A percentile compares a stretch with the other conserved stretches of the same genome.
Conservation (phyloP, 306 rosid genomes). For the Fragaria iinumae region DNA sequence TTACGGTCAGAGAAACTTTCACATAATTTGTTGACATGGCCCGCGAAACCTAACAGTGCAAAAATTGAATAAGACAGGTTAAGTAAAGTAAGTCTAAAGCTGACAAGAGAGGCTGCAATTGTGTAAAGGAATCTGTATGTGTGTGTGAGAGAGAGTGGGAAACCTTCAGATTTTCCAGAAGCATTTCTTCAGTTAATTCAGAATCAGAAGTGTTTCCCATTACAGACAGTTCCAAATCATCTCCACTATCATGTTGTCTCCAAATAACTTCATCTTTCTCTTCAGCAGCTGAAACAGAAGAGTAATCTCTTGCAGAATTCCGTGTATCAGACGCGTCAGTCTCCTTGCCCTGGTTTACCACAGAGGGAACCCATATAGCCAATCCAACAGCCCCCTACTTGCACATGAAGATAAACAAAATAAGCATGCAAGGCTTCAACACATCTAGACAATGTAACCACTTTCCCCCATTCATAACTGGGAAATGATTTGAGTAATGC, state of each 20-base stretch:
- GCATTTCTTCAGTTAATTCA: slow-evolving; percentile 60
- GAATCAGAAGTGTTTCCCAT: slow-evolving; percentile 43
- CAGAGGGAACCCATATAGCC: slow-evolving; percentile 99
- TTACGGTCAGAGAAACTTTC: slow-evolving; percentile 51
- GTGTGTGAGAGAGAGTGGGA: slow-evolving; percentile 8
- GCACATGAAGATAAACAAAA: slow-evolving; percentile 20
- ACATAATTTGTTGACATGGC: slow-evolving; percentile 75
- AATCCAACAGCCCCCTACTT: slow-evolving; percentile 96
- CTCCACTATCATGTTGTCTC: slow-evolving; percentile 42
- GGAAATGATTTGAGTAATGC: slow-evolving; percentile 3
- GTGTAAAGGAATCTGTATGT: neutral
- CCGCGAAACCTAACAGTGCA: slow-evolving; percentile 59
- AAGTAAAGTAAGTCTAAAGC: slow-evolving; percentile 1
- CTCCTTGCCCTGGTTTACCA: slow-evolving; percentile 72
- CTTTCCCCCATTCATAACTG: neutral
- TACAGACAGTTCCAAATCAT: slow-evolving; percentile 60
- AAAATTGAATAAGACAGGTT: slow-evolving; percentile 16
- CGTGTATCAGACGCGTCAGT: slow-evolving; percentile 55
- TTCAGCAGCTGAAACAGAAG: slow-evolving; percentile 55
- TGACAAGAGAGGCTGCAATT: slow-evolving; percentile 9
- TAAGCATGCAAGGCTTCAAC: slow-evolving; percentile 6
- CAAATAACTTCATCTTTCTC: slow-evolving; percentile 44
- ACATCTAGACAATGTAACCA: neutral
- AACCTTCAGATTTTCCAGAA: slow-evolving; percentile 81
- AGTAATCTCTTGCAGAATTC: slow-evolving; percentile 58